Base-by-base conservation (phyloP, 1,139 yeast genomes). In the Pichia sp. region DNA sequence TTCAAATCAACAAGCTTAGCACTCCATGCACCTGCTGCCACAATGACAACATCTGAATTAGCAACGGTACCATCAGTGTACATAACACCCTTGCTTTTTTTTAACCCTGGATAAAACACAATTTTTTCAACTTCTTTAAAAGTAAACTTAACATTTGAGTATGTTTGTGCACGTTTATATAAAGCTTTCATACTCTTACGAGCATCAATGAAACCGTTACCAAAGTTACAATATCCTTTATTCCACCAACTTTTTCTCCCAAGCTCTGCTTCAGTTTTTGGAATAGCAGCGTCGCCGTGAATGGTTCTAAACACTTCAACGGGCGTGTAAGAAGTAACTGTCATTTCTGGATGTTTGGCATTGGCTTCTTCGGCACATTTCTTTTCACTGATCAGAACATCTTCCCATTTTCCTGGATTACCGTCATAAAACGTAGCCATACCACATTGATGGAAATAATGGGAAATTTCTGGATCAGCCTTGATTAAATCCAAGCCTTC, bases 401-500 rank as follows among this genome's bases (percentile, higher is more conserved):
- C 48, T 11, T 54, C 61, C 63, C 63, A 60, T 46, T 54, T 56
- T 42, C 58, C 62, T 7, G 50, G 45, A 8, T 58, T 50, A 9
- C 64, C 64, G 39, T 60, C 60, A 47, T 59, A 60, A 29, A 56
- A 47, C 16, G 58, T 57, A 3, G 61, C 49, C 64, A 60, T 60
- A 16, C 64, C 64, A 33, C 44, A 42, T 38, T 57, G 52, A 72
- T 73, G 41, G 77, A 79, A 56, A 69, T 68, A 47, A 58, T 63
- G 58, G 58, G 67, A 45, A 65, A 68, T 45, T 49, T 61, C 54
- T 0, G 70, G 68, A 49, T 72, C 70, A 0, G 52, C 51, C 50
- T 69, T 63, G 71, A 76, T 73, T 45, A 58, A 49, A 10, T 62
- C 53, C 56, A 71, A 54, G 1, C 76, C 71, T 55, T 74, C 76